A percentile compares a stretch with the other conserved stretches of the same genome.
phyloP scores from a whole-genome alignment of 495 filamentous ascomycete genomes.

The Hyaloscypha hepaticicola region DNA sequence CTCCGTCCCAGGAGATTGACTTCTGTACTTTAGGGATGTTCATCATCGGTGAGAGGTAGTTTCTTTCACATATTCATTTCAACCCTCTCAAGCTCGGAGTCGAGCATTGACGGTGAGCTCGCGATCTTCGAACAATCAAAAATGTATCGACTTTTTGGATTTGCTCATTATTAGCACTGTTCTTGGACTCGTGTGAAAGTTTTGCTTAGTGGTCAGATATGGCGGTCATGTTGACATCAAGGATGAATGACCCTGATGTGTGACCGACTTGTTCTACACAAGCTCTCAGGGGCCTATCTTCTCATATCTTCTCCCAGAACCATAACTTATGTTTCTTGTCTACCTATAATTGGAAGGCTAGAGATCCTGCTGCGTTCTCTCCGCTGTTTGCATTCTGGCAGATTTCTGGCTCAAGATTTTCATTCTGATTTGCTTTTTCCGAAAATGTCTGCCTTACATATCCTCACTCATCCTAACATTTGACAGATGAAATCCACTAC shows the following conservation, averaged over 20 bases:
- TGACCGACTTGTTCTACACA: neutral
- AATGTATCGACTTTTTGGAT: too few relatives aligned
- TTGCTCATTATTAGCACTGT: neutral
- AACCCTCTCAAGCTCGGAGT: neutral
- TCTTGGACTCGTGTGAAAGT: neutral
- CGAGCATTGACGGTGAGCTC: neutral
- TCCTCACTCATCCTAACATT: neutral
- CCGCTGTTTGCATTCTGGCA: neutral
- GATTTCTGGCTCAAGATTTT: neutral
- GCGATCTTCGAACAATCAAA: neutral
- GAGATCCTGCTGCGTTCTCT: neutral
- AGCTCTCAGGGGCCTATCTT: neutral
- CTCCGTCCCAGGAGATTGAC: conserved; percentile 52
- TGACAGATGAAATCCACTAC: conserved; percentile 86
- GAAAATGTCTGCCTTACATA: neutral
- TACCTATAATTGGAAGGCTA: neutral
- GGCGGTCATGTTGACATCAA: neutral
- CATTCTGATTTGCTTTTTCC: neutral
- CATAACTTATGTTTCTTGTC: neutral
- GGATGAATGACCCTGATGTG: neutral
- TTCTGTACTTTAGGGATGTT: conserved; percentile 95
- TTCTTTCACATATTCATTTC: conserved; percentile 1
- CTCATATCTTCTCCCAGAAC: neutral
- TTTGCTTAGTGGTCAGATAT: neutral
- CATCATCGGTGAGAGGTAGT: conserved; percentile 70